A percentile compares a stretch with the other conserved stretches of the same genome.
phyloP scores from a whole-genome alignment of 768 basidiomycete species.

The Amanita pseudoporphyria region DNA sequence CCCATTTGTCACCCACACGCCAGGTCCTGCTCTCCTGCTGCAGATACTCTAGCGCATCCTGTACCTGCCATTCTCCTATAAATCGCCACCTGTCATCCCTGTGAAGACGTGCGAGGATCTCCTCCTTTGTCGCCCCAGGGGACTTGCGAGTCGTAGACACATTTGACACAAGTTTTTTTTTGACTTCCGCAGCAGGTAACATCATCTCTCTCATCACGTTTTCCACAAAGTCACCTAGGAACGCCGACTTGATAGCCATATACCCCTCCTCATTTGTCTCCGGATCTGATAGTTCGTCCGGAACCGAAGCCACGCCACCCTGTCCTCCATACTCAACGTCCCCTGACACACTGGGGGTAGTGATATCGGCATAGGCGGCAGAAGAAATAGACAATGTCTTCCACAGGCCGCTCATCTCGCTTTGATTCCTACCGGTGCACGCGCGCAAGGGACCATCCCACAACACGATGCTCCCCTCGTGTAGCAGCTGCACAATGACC shows the following conservation, averaged over 20 bases:
- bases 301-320: constrained; percentile 29
- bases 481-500: constrained; percentile 52
- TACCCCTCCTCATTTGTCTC: constrained; percentile 55
- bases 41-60: constrained; percentile 47
- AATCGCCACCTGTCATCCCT: constrained; percentile 58
- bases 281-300: constrained; percentile 55
- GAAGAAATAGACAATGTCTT: constrained; percentile 20
- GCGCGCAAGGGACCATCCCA: constrained; percentile 57
- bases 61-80: constrained; percentile 54
- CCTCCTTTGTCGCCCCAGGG: constrained; percentile 26
- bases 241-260: constrained; percentile 43
- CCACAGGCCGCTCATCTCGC: constrained; percentile 37
- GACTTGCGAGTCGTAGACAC: constrained; percentile 13
- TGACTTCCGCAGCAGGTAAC: constrained; percentile 9
- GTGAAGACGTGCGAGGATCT: constrained; percentile 36
- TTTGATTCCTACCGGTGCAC: constrained; percentile 14
- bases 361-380: constrained; percentile 15
- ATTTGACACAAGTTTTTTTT: neutral
- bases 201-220: constrained; percentile 30
- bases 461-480: constrained; percentile 66
- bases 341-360: constrained; percentile 20
- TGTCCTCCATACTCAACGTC: constrained; percentile 7
- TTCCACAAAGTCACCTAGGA: constrained; percentile 39
- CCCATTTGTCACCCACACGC: constrained; percentile 31
- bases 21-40: constrained; percentile 28